Percentiles rank a stretch among this genome's conserved stretches.
These are phyloP conservation scores for Phytophthora constricta DNA, from an alignment of 352 stramenopile genomes.

Conservation along the genomic window DNA sequence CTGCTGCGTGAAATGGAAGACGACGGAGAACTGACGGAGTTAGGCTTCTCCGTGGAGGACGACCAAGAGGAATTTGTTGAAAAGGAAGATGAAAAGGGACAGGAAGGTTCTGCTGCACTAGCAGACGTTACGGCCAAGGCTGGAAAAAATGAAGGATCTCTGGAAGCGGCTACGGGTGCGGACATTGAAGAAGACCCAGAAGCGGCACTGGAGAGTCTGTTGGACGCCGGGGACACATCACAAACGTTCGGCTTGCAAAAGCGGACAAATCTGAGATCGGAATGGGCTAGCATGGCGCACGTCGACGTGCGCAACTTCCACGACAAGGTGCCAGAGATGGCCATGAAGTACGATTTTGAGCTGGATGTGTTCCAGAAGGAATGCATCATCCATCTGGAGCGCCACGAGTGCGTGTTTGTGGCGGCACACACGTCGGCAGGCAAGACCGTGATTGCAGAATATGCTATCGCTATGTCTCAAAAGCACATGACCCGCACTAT, in stretches of 20 bases:
- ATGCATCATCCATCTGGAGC: conserved; percentile 94
- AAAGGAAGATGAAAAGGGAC: background rate
- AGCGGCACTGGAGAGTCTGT: conserved; percentile 57
- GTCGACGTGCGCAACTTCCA: conserved; percentile 87
- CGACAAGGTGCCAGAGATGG: conserved; percentile 83
- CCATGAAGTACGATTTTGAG: conserved; percentile 83
- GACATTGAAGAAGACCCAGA: conserved; percentile 45
- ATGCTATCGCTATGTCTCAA: conserved; percentile 96
- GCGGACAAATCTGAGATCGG: conserved; percentile 31
- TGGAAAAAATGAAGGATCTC: conserved; percentile 3
- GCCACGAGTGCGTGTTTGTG: conserved; percentile 95
- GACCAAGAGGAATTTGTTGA: conserved; percentile 33
- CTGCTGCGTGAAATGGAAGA: conserved; percentile 74
- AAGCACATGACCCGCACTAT: conserved; percentile 93
- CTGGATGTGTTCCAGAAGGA: conserved; percentile 98
- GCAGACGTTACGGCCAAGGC: too few relatives aligned
- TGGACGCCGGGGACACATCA: conserved; percentile 31
- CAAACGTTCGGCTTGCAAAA: conserved; percentile 24
- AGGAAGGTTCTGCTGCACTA: too few relatives aligned
- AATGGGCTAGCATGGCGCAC: conserved; percentile 77
- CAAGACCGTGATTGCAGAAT: conserved; percentile 99
- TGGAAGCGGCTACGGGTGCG: background rate
- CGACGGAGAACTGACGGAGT: conserved; percentile 63
- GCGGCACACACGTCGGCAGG: conserved; percentile 97
- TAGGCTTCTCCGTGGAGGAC: conserved; percentile 64